phyloP scores from a whole-genome alignment of 352 stramenopile genomes.

The Phytophthora sojae region DNA sequence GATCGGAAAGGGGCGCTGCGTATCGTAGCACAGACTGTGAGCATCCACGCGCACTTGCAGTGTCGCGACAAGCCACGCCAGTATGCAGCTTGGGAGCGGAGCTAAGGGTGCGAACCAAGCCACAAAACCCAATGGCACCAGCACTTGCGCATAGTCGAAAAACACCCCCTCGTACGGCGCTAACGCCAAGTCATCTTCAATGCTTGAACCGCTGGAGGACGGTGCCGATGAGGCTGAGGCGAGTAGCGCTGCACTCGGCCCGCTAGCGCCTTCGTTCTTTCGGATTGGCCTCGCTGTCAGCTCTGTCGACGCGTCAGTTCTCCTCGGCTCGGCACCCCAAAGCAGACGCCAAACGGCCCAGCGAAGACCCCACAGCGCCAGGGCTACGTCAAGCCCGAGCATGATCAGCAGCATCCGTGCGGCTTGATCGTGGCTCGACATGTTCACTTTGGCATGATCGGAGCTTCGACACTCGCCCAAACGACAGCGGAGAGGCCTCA shows the following conservation, averaged over 20 bases:
- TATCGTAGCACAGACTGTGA: slow-evolving; percentile 65
- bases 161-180: slow-evolving; percentile 73
- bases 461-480: slow-evolving; percentile 26
- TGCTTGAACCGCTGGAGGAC: slow-evolving; percentile 1
- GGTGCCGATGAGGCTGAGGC: slow-evolving; percentile 3
- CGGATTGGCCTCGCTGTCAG: not conserved
- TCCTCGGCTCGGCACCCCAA: slow-evolving; percentile 2
- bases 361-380: slow-evolving; percentile 59
- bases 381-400: slow-evolving; percentile 51
- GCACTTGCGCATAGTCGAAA: slow-evolving; percentile 79
- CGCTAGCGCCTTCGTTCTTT: slow-evolving; percentile 1
- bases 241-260: slow-evolving; percentile 13
- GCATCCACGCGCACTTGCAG: slow-evolving; percentile 75
- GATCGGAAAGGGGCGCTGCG: slow-evolving; percentile 69
- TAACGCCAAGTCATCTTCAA: slow-evolving; percentile 55
- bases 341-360: slow-evolving; percentile 37
- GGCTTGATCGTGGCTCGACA: slow-evolving; percentile 58
- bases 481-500: slow-evolving; percentile 40
- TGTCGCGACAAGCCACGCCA: slow-evolving; percentile 60
- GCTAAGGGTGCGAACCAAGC: slow-evolving; percentile 69
- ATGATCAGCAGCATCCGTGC: slow-evolving; percentile 57
- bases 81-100: slow-evolving; percentile 41
- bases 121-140: slow-evolving; percentile 68
- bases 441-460: slow-evolving; percentile 8
- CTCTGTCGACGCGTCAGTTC: slow-evolving; percentile 5